phyloP scores from a whole-genome alignment of 2,329 filamentous ascomycete genomes.

The Pseudopyrenochaeta lycopersici region DNA sequence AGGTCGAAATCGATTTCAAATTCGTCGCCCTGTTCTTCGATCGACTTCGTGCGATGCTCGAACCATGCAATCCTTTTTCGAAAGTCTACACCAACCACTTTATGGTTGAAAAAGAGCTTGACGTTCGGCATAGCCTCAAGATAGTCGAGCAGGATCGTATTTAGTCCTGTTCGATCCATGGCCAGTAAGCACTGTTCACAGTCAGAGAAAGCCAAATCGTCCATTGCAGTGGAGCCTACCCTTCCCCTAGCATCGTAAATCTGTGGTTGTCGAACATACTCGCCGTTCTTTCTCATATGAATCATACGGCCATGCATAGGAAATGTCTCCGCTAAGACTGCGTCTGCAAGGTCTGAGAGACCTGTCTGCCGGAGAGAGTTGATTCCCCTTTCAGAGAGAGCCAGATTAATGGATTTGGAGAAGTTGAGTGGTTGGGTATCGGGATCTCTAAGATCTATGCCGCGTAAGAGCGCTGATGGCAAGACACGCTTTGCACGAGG shows the following conservation, averaged over 20 bases:
- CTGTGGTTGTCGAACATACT: conserved; percentile 80
- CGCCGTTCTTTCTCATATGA: conserved; percentile 74
- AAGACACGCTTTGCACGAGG: not conserved
- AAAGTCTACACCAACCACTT: conserved; percentile 90
- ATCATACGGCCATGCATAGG: conserved; percentile 98
- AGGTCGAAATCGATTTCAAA: conserved; percentile 89
- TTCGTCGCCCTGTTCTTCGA: conserved; percentile 59
- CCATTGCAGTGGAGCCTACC: conserved; percentile 59
- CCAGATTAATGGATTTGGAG: conserved; percentile 97
- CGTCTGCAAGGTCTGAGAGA: conserved; percentile 72
- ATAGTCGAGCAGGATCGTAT: conserved; percentile 83
- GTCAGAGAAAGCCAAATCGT: conserved; percentile 12
- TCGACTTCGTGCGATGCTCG: conserved; percentile 60
- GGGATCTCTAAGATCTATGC: conserved; percentile 82
- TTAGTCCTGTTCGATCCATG: conserved; percentile 83
- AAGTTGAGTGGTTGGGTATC: conserved; percentile 89
- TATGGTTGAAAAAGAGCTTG: conserved; percentile 90
- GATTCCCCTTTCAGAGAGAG: conserved; percentile 91
- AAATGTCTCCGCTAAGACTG: conserved; percentile 80
- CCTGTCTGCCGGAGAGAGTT: conserved; percentile 81
- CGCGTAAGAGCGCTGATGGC: conserved; percentile 5
- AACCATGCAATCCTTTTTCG: conserved; percentile 84
- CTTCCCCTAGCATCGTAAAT: conserved; percentile 89
- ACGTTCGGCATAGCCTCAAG: conserved; percentile 88
- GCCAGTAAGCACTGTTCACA: conserved; percentile 77